phyloP scores from a whole-genome alignment of 1,284 basidiomycete species.

The Ustilago nuda region DNA sequence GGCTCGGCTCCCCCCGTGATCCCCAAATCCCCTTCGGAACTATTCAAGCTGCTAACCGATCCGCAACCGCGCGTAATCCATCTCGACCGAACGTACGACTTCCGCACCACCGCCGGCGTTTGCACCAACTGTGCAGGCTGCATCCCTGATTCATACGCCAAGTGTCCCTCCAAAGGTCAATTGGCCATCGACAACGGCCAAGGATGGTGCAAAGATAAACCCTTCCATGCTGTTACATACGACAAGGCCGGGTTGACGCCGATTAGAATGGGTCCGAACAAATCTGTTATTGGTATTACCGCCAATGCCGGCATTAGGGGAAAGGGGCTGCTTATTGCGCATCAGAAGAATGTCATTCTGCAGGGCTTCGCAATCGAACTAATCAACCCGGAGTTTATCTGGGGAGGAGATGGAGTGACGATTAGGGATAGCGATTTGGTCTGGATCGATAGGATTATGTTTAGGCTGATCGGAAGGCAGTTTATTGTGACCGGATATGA shows the following conservation, averaged over 20 bases:
- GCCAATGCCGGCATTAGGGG: constrained; percentile 66
- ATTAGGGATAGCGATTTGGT: constrained; percentile 46
- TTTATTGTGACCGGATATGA: constrained; percentile 42
- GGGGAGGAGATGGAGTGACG: constrained; percentile 62
- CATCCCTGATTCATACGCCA: constrained; percentile 48
- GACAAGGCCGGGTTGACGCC: constrained; percentile 53
- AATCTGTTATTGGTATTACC: constrained; percentile 35
- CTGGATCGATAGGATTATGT: constrained; percentile 62
- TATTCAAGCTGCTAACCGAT: constrained; percentile 67
- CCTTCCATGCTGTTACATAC: constrained; percentile 29
- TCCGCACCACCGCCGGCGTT: constrained; percentile 52
- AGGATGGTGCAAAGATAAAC: constrained; percentile 65
- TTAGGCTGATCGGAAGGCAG: constrained; percentile 44
- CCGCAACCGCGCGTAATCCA: constrained; percentile 68
- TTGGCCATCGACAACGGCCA: constrained; percentile 65
- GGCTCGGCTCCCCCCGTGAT: constrained; percentile 66
- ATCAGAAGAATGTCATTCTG: constrained; percentile 67
- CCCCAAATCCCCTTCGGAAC: constrained; percentile 66
- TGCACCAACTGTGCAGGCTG: constrained; percentile 64
- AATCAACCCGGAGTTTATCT: constrained; percentile 38
- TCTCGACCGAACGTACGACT: constrained; percentile 68
- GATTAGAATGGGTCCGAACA: constrained; percentile 26
- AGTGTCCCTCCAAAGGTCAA: constrained; percentile 68
- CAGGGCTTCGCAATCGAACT: constrained; percentile 67
- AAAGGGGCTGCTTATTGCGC: constrained; percentile 46